Evolutionary conservation across 352 stramenopile species (phyloP), one percentile per base, ranked within the genome.

Genomic region (Phytopythium aichiense): DNA sequence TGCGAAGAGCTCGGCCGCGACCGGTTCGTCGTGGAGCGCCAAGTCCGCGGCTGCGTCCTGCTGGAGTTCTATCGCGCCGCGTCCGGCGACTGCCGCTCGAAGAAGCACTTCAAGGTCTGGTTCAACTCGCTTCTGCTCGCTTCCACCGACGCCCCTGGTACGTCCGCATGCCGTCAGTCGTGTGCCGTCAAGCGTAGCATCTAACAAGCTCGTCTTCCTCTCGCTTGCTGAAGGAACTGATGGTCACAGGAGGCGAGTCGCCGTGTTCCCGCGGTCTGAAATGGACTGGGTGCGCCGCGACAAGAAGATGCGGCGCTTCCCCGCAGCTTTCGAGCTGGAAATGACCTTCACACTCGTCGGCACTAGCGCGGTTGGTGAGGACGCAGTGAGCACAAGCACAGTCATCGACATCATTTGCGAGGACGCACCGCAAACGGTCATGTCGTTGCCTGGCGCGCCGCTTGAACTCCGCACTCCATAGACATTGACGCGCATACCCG

Each of bases 31-130:
- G 52, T 89, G 45, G 58, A 77, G 18, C 62, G 77, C 20, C 56
- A 72, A 43, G 69, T 89, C 16, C 66, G 70, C 42, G 79, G 82
- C 23, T 83, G 77, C 49, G 69, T 91, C 23, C 53, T 81, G 64
- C 45, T 91, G 25, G 82, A 91, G 60, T 88, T 89, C 61, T 81
- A 74, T 45, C 67, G 70, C 33, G 46, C 77, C 6, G 62, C 64
- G 7, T 73, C 64, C 13, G 68, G 63, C 20, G 68, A 77, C 33
- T 87, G 74, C 53, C 67, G 82, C 58, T 55, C 69, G 35, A 65
- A 65, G n/a, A 88, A 88, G 37, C 71, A 91, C 60, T 87, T 91
- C 50, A 88, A 87, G 56, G 59, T 89, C 28, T 91, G 82, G 82
- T 89, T 91, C 66, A 79, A 87, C 68, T 88, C 82, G 11, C 68